These are phyloP conservation scores for Cajanus cajan DNA, from an alignment of 306 rosid species.

Conservation along the genomic window DNA sequence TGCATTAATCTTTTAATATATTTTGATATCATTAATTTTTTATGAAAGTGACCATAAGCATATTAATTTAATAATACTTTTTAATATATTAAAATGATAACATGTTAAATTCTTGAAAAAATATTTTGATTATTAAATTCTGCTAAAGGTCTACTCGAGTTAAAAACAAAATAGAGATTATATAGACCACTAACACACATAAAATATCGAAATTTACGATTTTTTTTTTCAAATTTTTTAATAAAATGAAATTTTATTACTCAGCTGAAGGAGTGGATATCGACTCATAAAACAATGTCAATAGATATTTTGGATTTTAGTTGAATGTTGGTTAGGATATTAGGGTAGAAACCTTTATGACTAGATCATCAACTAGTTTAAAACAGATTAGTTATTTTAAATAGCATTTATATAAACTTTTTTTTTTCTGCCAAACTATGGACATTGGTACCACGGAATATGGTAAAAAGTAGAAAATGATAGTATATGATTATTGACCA, in stretches of 20 bases:
- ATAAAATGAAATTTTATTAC: neutral
- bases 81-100: too few species aligned
- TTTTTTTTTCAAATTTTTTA: neutral
- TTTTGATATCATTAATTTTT: neutral
- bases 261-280: neutral
- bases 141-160: neutral
- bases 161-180: neutral
- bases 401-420: neutral
- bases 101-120: neutral
- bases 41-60: neutral
- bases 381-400: neutral
- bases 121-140: neutral
- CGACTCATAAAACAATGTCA: constrained; percentile 2
- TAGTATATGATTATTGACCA: neutral
- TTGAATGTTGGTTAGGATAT: neutral
- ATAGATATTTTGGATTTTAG: neutral
- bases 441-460: neutral
- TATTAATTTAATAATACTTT: neutral
- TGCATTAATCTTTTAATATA: too few species aligned
- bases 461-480: neutral
- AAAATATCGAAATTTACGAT: neutral
- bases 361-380: neutral
- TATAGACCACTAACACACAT: neutral
- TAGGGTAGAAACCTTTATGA: neutral
- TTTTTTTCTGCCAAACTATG: neutral